Conservation (phyloP, 2,329 filamentous ascomycete genomes). For the Xylariomycetidae sp. region DNA sequence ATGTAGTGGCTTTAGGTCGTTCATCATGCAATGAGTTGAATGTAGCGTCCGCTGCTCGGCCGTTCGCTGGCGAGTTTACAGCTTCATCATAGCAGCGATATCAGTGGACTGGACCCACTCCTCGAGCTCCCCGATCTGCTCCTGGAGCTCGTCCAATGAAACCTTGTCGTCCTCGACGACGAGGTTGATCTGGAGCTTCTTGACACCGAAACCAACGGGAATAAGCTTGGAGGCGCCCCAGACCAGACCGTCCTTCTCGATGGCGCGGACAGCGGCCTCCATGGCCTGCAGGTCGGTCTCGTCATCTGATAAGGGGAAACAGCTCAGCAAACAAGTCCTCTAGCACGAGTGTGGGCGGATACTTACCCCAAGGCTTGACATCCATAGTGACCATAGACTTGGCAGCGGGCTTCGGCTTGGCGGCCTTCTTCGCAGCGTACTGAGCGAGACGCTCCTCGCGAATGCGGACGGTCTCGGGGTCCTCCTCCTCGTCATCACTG, state of each 20-base stretch:
- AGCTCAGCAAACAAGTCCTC: too few relatives aligned
- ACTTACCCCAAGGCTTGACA: conserved; percentile 97
- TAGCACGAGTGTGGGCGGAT: neutral
- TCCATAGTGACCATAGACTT: conserved; percentile 96
- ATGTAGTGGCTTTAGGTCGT: conserved; percentile 23
- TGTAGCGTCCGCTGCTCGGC: conserved; percentile 13
- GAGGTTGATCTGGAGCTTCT: conserved; percentile 98
- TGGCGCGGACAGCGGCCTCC: conserved; percentile 72
- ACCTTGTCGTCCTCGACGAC: conserved; percentile 97
- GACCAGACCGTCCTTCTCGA: conserved; percentile 88
- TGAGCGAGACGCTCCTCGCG: conserved; percentile 87
- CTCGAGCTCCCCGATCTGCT: conserved; percentile 75
- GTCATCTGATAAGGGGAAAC: conserved; percentile 59
- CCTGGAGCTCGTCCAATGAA: conserved; percentile 78
- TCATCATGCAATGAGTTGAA: conserved; percentile 24
- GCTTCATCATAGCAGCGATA: conserved; percentile 85
- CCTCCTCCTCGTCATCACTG: conserved; percentile 89
- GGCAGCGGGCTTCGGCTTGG: conserved; percentile 83
- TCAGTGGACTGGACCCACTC: conserved; percentile 96
- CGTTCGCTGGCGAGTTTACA: conserved; percentile 49
- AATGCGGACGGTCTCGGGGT: conserved; percentile 75
- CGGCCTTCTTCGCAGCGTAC: conserved; percentile 95
- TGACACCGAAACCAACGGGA: conserved; percentile 92
- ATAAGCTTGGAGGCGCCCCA: conserved; percentile 93
- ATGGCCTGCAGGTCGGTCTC: conserved; percentile 87